These are phyloP conservation scores for Aspergillus kassunensis DNA, from an alignment of 495 filamentous ascomycete genomes.

Conservation along the genomic window DNA sequence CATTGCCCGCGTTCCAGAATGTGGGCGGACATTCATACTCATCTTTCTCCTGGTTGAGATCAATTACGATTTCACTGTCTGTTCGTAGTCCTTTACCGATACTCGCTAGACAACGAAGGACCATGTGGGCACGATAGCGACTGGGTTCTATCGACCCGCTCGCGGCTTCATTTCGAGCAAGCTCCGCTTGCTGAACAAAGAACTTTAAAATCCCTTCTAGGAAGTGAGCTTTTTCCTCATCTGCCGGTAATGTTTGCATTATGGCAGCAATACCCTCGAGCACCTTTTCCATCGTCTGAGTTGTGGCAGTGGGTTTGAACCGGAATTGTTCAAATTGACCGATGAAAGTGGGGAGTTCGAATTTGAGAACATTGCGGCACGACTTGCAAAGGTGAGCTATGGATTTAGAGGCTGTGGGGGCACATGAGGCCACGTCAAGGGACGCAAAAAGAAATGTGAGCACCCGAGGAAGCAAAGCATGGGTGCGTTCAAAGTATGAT, in stretches of 20 bases:
- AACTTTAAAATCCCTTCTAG: constrained; percentile 62
- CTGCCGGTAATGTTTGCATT: constrained; percentile 68
- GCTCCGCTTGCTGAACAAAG: constrained; percentile 43
- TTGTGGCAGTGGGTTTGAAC: constrained; percentile 56
- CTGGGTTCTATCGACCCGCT: constrained; percentile 39
- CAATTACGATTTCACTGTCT: constrained; percentile 64
- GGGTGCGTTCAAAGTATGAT: constrained; percentile 73
- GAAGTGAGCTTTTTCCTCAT: constrained; percentile 57
- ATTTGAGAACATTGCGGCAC: constrained; percentile 65
- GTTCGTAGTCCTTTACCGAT: constrained; percentile 79
- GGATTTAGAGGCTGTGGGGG: constrained; percentile 69
- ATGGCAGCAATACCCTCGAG: constrained; percentile 81
- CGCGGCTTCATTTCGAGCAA: constrained; percentile 33
- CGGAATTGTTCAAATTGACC: constrained; percentile 68
- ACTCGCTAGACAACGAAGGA: constrained; percentile 67
- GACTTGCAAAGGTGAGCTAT: constrained; percentile 77
- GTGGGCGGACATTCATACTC: constrained; percentile 35
- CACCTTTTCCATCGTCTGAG: constrained; percentile 72
- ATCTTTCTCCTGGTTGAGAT: constrained; percentile 50
- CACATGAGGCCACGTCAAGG: constrained; percentile 61
- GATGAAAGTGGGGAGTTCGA: constrained; percentile 73
- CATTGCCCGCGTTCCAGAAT: constrained; percentile 59
- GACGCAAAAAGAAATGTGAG: constrained; percentile 80
- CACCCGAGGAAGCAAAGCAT: constrained; percentile 65
- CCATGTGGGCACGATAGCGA: constrained; percentile 55